phyloP scores from a whole-genome alignment of 371 early-diverging fungal genomes.

The Fennellomyces sp. region DNA sequence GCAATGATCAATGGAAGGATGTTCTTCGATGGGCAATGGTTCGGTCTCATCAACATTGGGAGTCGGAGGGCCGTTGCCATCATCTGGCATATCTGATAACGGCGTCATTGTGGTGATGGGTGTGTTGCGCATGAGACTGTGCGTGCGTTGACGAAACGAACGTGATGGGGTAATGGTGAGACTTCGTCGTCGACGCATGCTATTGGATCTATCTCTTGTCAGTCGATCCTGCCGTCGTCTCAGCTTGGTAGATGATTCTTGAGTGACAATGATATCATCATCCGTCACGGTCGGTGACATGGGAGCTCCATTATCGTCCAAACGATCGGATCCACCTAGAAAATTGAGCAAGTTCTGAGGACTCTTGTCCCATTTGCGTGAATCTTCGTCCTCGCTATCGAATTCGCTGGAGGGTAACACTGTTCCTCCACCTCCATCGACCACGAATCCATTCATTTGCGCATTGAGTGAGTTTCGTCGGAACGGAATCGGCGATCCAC shows the following conservation, averaged over 20 bases:
- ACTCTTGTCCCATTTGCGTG: conserved; percentile 35
- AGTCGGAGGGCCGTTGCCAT: neutral
- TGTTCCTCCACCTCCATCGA: conserved; percentile 25
- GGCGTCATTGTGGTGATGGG: conserved; percentile 25
- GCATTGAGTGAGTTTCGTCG: conserved; percentile 35
- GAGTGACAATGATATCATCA: conserved; percentile 6
- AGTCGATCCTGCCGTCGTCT: conserved; percentile 15
- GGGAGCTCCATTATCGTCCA: conserved; percentile 6
- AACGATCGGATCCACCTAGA: conserved; percentile 26
- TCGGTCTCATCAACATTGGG: neutral
- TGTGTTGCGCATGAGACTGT: conserved; percentile 43
- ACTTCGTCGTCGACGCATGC: conserved; percentile 20
- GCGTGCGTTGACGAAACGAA: conserved; percentile 31
- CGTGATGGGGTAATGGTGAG: conserved; percentile 12
- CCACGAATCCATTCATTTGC: conserved; percentile 6
- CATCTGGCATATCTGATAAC: neutral
- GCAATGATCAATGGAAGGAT: too few species aligned
- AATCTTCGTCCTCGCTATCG: conserved; percentile 66
- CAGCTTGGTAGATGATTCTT: conserved; percentile 1
- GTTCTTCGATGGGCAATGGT: too few species aligned
- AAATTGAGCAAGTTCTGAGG: conserved; percentile 42
- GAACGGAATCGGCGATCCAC: conserved; percentile 43
- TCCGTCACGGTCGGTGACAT: conserved; percentile 5
- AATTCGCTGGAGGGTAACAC: conserved; percentile 57
- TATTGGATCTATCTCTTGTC: conserved; percentile 18